These are phyloP conservation scores for Lenzites betulinus DNA, from an alignment of 768 basidiomycete genomes.

Conservation along the genomic window DNA sequence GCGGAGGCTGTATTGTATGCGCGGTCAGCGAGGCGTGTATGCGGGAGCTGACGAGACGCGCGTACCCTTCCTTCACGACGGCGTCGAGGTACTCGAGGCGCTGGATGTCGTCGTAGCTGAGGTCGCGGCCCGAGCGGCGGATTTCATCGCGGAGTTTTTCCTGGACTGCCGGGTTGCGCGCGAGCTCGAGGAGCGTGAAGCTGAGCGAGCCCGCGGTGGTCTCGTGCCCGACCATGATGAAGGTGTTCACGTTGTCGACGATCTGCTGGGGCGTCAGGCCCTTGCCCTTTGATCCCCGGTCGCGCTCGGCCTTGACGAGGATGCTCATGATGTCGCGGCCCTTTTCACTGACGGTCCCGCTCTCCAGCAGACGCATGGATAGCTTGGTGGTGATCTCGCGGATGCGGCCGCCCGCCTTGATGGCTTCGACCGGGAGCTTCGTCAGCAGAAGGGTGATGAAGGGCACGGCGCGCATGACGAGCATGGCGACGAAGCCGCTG, in stretches of 20 bases:
- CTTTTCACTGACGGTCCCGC: slow-evolving; percentile 18
- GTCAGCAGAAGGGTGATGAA: slow-evolving; percentile 29
- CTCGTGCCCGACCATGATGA: slow-evolving; percentile 46
- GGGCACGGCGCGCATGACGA: slow-evolving; percentile 31
- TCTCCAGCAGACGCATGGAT: slow-evolving; percentile 23
- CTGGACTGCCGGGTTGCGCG: slow-evolving; percentile 41
- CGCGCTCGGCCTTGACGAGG: slow-evolving; percentile 23
- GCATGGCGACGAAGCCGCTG: slow-evolving; percentile 26
- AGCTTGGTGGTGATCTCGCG: slow-evolving; percentile 30
- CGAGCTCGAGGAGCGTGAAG: slow-evolving; percentile 43
- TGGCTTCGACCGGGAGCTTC: slow-evolving; percentile 24
- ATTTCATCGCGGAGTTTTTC: slow-evolving; percentile 42
- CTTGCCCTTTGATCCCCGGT: slow-evolving; percentile 1
- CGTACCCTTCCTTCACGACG: slow-evolving; percentile 41
- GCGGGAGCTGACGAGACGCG: background rate
- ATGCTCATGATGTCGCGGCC: slow-evolving; percentile 27
- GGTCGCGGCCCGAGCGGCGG: slow-evolving; percentile 30
- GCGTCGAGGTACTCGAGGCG: slow-evolving; percentile 45
- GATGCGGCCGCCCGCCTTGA: slow-evolving; percentile 32
- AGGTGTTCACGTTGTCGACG: slow-evolving; percentile 34
- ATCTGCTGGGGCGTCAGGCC: slow-evolving; percentile 26
- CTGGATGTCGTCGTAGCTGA: slow-evolving; percentile 40
- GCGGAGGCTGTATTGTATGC: slow-evolving; percentile 37
- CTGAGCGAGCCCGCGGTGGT: slow-evolving; percentile 40
- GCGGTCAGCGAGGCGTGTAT: background rate